phyloP scores from a whole-genome alignment of 73 alveolate species.

The Blepharisma stoltei region DNA sequence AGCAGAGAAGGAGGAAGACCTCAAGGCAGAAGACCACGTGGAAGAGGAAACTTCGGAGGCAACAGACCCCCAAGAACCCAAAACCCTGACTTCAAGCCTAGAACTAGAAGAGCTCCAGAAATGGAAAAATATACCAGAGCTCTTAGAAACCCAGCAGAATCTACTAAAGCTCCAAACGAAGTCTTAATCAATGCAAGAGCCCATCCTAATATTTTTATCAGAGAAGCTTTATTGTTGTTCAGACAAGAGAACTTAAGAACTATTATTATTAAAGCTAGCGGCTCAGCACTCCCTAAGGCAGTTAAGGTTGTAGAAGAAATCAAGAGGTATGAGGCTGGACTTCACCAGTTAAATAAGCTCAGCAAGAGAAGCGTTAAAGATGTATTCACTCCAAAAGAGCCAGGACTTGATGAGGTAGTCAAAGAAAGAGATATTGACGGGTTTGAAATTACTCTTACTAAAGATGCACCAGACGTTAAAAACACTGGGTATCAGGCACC shows the following conservation, averaged over 20 bases:
- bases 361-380: not conserved
- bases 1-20: not conserved
- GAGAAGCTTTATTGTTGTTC: not conserved
- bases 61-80: too few relatives aligned
- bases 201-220: slow-evolving; percentile 2
- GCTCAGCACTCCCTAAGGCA: slow-evolving; percentile 27
- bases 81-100: too few relatives aligned
- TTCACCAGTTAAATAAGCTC: slow-evolving; percentile 6
- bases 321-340: slow-evolving; percentile 21
- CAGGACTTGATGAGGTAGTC: slow-evolving; percentile 22
- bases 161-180: not conserved
- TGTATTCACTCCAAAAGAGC: not conserved
- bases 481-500: slow-evolving; percentile 36
- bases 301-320: slow-evolving; percentile 28
- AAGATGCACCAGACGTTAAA: not conserved
- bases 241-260: not conserved
- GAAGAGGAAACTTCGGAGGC: too few relatives aligned
- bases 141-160: not conserved
- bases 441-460: slow-evolving; percentile 15
- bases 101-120: too few relatives aligned
- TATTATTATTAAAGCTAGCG: slow-evolving; percentile 11
- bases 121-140: too few relatives aligned
- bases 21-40: not conserved
- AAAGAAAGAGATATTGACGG: not conserved
- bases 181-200: slow-evolving; percentile 8